Evolutionary conservation across 108 stramenopile species (phyloP).

Genomic region (Conticribra weissflogii): DNA sequence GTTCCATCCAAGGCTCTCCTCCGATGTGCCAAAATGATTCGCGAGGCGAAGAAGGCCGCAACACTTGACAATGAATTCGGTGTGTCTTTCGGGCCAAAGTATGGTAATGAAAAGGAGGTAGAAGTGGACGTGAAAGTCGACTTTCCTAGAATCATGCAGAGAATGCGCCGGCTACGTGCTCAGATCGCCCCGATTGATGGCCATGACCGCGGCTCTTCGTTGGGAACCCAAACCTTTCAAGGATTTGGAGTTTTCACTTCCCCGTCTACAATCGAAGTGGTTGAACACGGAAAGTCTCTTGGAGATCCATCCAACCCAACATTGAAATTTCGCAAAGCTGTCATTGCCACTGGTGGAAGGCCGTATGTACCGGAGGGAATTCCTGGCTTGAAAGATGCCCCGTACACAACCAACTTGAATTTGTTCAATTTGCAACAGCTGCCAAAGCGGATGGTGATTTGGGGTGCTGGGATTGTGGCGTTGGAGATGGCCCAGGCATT

Average conservation of each 20-base stretch:
- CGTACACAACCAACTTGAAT: constrained; percentile 90
- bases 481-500: constrained; percentile 97
- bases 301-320: constrained; percentile 41
- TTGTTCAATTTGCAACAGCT: constrained; percentile 91
- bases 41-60: constrained; percentile 64
- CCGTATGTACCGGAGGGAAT: constrained; percentile 67
- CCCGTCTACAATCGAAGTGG: constrained; percentile 74
- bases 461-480: constrained; percentile 96
- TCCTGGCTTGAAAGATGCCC: constrained; percentile 77
- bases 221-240: constrained; percentile 79
- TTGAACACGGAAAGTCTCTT: constrained; percentile 38
- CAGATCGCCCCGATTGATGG: constrained; percentile 89
- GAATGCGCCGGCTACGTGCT: constrained; percentile 66
- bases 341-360: constrained; percentile 92
- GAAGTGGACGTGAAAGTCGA: constrained; percentile 74
- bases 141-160: constrained; percentile 83
- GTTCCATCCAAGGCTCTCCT: constrained; percentile 95
- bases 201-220: constrained; percentile 61
- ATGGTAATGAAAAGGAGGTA: constrained; percentile 1
- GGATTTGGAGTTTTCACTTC: constrained; percentile 70
- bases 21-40: constrained; percentile 68
- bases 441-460: constrained; percentile 86
- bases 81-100: constrained; percentile 29
- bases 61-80: constrained; percentile 70
- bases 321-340: constrained; percentile 81